Base-by-base conservation (phyloP, 306 rosid genomes). In the Acacia melanoxylon region DNA sequence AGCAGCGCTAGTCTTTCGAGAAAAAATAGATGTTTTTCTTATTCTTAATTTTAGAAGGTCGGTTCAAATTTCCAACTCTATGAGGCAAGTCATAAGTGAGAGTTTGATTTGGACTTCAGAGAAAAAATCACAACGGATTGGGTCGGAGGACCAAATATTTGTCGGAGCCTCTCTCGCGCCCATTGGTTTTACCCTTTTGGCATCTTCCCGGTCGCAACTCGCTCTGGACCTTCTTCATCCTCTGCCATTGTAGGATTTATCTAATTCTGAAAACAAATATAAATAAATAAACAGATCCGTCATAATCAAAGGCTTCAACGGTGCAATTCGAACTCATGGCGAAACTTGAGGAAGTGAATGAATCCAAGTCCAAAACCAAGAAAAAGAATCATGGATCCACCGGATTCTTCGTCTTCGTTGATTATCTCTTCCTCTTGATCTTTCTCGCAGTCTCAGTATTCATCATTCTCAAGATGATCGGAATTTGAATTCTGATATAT, bases 321-420 rank as follows among this genome's bases (percentile, higher is more conserved):
- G 49, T 79, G 73, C 78, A 69, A 81, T 35, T 75, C 72, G 46
- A 33, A 52, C 27, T 80, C 80, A 92, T 91, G 97, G 97, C 87
- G 78, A 86, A 84, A 73, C 75, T 91, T 6, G 84, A 94, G 83
- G 86, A 72, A 24, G 42, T 88, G 63, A 86, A 78, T 75, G 86
- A 86, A 31, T 74, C 87, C 37, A 74, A 12, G 41, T 78, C 66
- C 82, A 85, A 62, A 41, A 85, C 33, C 83, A 78, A 84, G 78
- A 78, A 89, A 22, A 84, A 89, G 85, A 92, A 89, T 72, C 94
- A 92, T 14, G 91, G 94, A 5, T 92, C 94, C 0, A 82, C 88
- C 51, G 35, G 67, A 46, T 84, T 94, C 85, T 94, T 94, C 62
- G 91, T 92, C 49, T 82, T 92, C 71, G 88, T 92, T 8, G 97